Evolutionary conservation across 768 basidiomycete species (phyloP), one percentile per base, ranked within the genome.

Genomic region (Tylopilus subfusipes): DNA sequence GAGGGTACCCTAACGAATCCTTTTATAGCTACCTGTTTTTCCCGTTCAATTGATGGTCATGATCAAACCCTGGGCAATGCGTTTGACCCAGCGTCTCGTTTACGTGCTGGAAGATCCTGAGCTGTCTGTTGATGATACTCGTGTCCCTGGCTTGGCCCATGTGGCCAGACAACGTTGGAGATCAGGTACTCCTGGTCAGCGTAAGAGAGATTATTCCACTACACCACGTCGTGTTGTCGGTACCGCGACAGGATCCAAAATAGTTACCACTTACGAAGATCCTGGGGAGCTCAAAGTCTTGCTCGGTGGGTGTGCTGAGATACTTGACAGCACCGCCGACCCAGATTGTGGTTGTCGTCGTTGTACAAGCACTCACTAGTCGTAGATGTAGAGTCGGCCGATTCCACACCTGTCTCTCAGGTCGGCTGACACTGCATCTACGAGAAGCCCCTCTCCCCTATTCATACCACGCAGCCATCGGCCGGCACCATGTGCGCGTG

Each of bases 331-430:
- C 75, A 42, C 75, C 75, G 18, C 76, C 75, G 7, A 63, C 64
- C 75, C 76, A 76, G 42, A 68, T 64, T 75, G 51, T 76, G 74
- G 29, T 72, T 74, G 16, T 75, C 75, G 29, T 74, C 70, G 33
- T 71, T 65, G 57, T 72, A 76, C n/a, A n/a, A n/a, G n/a, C n/a
- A n/a, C n/a, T n/a, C n/a, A n/a, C n/a, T n/a, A n/a, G n/a, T n/a
- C n/a, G n/a, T n/a, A n/a, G n/a, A n/a, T n/a, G n/a, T n/a, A n/a
- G n/a, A n/a, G n/a, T n/a, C n/a, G n/a, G n/a, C n/a, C n/a, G n/a
- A n/a, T n/a, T n/a, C n/a, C n/a, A n/a, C n/a, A n/a, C n/a, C n/a
- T n/a, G n/a, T n/a, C n/a, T n/a, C n/a, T n/a, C n/a, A n/a, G n/a
- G n/a, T n/a, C n/a, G n/a, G n/a, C n/a, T n/a, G n/a, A n/a, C n/a